phyloP scores from a whole-genome alignment of 306 rosid species.

The Senna siamea region DNA sequence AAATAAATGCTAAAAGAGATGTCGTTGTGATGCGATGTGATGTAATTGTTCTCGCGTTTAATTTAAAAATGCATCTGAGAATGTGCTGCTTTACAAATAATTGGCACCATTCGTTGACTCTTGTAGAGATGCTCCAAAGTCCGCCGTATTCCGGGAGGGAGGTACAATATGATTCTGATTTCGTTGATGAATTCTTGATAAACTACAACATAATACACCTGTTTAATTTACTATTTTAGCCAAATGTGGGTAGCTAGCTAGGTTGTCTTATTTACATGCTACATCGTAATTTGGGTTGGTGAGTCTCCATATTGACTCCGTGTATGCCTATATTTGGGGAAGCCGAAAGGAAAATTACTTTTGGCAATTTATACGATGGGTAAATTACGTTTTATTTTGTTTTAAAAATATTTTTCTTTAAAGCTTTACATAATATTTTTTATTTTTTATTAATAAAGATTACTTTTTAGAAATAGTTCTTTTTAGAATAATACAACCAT shows the following conservation, averaged over 20 bases:
- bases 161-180: background rate
- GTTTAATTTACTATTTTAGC: background rate
- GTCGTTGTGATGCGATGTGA: background rate
- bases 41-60: background rate
- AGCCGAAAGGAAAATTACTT: too few relatives aligned
- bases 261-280: background rate
- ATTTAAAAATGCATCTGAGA: constrained; percentile 13
- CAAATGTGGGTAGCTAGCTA: background rate
- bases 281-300: too few relatives aligned
- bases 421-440: too few relatives aligned
- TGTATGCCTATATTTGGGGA: too few relatives aligned
- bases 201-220: background rate
- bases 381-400: too few relatives aligned
- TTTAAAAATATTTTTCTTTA: too few relatives aligned
- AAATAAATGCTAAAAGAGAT: constrained; percentile 18
- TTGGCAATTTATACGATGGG: too few relatives aligned
- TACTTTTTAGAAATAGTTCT: too few relatives aligned
- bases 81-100: constrained; percentile 16
- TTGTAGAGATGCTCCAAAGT: background rate
- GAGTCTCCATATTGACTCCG: too few relatives aligned
- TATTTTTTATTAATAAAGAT: too few relatives aligned
- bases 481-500: too few relatives aligned
- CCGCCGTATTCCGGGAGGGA: background rate
- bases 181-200: background rate
- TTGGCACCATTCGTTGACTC: constrained; percentile 29